A percentile compares a stretch with the other conserved stretches of the same genome.
These are phyloP conservation scores for Picochlorum sp. DNA, from an alignment of 139 green algal genomes.

Conservation along the genomic window DNA sequence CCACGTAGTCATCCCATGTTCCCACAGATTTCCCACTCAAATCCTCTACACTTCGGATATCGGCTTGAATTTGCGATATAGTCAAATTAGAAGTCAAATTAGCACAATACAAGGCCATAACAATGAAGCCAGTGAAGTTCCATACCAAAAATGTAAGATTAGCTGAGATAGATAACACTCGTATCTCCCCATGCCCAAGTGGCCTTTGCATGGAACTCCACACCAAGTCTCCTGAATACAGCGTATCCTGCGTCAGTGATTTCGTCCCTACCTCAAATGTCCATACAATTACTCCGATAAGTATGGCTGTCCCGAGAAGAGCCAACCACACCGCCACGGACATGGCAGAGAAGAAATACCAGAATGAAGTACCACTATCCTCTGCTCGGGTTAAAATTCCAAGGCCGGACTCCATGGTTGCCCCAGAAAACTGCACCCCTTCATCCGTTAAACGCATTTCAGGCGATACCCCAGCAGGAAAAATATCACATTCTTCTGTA, in stretches of 20 bases:
- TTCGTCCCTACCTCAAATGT: neutral
- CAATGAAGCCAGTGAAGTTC: neutral
- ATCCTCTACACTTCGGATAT: neutral
- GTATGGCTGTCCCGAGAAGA: neutral
- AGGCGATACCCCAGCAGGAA: neutral
- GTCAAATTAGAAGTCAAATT: slow-evolving; percentile 10
- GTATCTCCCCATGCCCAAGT: neutral
- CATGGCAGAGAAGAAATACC: slow-evolving; percentile 4
- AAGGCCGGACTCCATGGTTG: neutral
- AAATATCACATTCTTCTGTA: neutral
- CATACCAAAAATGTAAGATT: neutral
- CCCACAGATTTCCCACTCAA: neutral
- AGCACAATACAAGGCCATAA: neutral
- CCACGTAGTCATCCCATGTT: neutral
- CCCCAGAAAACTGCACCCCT: neutral
- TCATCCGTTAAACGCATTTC: neutral
- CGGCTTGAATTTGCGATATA: neutral
- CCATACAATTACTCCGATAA: neutral
- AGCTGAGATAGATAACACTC: neutral
- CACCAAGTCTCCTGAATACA: neutral
- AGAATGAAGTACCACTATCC: neutral
- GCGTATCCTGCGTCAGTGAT: neutral
- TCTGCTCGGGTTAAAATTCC: neutral
- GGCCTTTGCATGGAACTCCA: neutral
- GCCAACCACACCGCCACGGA: neutral